These are phyloP conservation scores for Citrus trifoliata DNA, from an alignment of 345 rosid species.

Conservation along the genomic window DNA sequence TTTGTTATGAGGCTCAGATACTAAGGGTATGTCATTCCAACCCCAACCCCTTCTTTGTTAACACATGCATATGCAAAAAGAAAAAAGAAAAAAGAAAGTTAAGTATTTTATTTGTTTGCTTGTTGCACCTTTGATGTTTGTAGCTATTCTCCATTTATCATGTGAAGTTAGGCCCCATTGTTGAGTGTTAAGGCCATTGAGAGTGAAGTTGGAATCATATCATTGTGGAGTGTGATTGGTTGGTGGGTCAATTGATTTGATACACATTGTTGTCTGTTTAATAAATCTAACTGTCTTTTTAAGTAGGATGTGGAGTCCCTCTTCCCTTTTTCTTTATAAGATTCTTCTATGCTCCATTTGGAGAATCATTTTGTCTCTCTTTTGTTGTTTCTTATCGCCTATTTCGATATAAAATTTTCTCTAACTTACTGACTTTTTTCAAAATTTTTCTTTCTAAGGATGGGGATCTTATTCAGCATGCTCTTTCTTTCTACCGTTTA, in stretches of 20 bases:
- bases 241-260: neutral
- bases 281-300: neutral
- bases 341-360: neutral
- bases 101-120: neutral
- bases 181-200: neutral
- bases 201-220: neutral
- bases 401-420: neutral
- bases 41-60: conserved; percentile 8
- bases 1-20: conserved; percentile 93
- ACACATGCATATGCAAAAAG: neutral
- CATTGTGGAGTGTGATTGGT: neutral
- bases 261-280: neutral
- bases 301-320: neutral
- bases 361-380: neutral
- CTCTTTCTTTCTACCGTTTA: conserved; percentile 82
- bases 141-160: neutral
- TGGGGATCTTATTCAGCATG: conserved; percentile 68
- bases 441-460: conserved; percentile 46
- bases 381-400: neutral
- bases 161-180: conserved; percentile 4
- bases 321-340: neutral
- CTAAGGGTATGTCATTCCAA: conserved; percentile 59
- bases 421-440: conserved; percentile 2
- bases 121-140: neutral
- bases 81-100: too few species aligned